phyloP scores from a whole-genome alignment of 164 flowering plant genomes.

The Liriodendron chinense region DNA sequence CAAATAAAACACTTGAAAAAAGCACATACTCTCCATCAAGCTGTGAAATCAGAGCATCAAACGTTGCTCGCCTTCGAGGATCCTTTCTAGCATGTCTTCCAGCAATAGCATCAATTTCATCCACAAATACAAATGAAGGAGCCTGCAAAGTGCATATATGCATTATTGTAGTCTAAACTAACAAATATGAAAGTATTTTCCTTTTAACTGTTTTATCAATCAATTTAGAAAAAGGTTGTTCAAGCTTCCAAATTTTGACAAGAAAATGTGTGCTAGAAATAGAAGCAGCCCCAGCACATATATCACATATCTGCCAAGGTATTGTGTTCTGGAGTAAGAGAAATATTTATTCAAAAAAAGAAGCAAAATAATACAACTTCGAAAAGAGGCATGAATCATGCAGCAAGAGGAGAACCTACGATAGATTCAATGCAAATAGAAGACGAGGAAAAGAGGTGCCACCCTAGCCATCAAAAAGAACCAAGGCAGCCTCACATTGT shows the following conservation, averaged over 20 bases:
- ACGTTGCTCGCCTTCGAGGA: slow-evolving; percentile 77
- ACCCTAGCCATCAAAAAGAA: too few relatives aligned
- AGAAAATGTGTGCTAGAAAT: too few relatives aligned
- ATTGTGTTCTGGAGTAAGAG: too few relatives aligned
- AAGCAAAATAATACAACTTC: too few relatives aligned
- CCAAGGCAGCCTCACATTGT: too few relatives aligned
- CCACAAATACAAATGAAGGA: slow-evolving; percentile 89
- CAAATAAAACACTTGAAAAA: neutral
- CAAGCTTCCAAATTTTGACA: too few relatives aligned
- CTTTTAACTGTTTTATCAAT: too few relatives aligned
- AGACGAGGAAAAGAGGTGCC: too few relatives aligned
- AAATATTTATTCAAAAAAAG: too few relatives aligned
- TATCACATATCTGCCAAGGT: neutral
- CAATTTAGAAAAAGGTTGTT: neutral
- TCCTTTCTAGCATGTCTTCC: slow-evolving; percentile 89
- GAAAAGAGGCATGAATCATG: too few relatives aligned
- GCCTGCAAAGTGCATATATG: slow-evolving; percentile 50
- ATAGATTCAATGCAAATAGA: too few relatives aligned
- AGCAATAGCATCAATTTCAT: slow-evolving; percentile 99
- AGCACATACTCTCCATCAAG: slow-evolving; percentile 94
- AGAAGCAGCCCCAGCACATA: neutral
- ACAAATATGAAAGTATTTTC: neutral
- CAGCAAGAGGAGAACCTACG: too few relatives aligned
- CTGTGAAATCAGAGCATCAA: slow-evolving; percentile 82
- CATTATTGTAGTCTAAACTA: neutral